These are phyloP conservation scores for Aspergillus puulaauensis DNA, from an alignment of 2,329 filamentous ascomycete genomes.

Conservation along the genomic window DNA sequence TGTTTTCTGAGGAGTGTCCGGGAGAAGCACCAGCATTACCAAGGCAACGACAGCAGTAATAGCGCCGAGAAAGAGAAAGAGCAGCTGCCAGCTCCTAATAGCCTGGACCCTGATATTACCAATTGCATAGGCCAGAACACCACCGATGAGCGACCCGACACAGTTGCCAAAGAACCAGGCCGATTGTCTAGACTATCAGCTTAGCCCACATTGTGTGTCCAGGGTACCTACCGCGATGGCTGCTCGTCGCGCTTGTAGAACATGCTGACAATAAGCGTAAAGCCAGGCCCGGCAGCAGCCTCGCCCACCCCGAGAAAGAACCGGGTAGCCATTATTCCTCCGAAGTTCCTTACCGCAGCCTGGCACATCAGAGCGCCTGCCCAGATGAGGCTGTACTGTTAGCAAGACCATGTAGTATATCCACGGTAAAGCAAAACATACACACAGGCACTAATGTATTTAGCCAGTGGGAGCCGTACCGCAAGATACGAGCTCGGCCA, in stretches of 20 bases:
- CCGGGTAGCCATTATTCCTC: not conserved
- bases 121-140: constrained; percentile 30
- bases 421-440: constrained; percentile 18
- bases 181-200: constrained; percentile 22
- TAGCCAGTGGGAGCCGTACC: constrained; percentile 31
- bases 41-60: constrained; percentile 24
- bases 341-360: constrained; percentile 24
- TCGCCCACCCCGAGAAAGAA: constrained; percentile 26
- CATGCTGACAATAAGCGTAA: constrained; percentile 39
- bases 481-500: constrained; percentile 41
- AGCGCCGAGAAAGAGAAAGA: constrained; percentile 34
- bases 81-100: constrained; percentile 28
- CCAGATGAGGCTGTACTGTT: constrained; percentile 30
- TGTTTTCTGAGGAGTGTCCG: constrained; percentile 37
- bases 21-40: constrained; percentile 22
- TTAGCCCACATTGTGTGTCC: not conserved
- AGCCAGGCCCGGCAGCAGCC: constrained; percentile 12
- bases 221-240: constrained; percentile 20
- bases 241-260: constrained; percentile 37
- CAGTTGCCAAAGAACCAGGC: constrained; percentile 37
- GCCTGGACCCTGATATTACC: constrained; percentile 21
- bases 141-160: constrained; percentile 29
- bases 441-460: constrained; percentile 31
- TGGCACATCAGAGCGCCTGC: constrained; percentile 34
- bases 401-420: constrained; percentile 6